A percentile compares a stretch with the other conserved stretches of the same genome.
These are phyloP conservation scores for Naganishia sp. DNA, from an alignment of 1,284 basidiomycete genomes.

Conservation along the genomic window DNA sequence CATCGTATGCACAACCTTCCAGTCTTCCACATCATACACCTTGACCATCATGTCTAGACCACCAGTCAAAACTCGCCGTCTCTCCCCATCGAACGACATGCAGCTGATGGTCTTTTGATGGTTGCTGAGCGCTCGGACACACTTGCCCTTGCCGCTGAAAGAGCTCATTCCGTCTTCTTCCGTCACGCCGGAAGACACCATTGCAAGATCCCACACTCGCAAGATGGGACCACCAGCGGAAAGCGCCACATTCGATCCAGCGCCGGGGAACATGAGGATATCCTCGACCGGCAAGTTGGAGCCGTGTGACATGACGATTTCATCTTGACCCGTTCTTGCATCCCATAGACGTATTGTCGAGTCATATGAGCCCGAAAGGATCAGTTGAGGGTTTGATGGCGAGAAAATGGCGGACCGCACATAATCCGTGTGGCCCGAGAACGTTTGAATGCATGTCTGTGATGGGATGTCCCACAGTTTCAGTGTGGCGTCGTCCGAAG, in stretches of 20 bases:
- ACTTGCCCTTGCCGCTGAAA: slow-evolving; percentile 61
- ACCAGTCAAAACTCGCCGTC: slow-evolving; percentile 75
- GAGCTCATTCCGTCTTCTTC: slow-evolving; percentile 11
- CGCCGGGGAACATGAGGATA: slow-evolving; percentile 88
- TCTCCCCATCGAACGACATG: slow-evolving; percentile 72
- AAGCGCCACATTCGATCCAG: slow-evolving; percentile 68
- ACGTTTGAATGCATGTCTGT: slow-evolving; percentile 74
- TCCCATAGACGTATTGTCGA: slow-evolving; percentile 88
- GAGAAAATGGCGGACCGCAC: slow-evolving; percentile 89
- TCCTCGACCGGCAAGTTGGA: slow-evolving; percentile 79
- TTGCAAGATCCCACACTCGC: slow-evolving; percentile 92
- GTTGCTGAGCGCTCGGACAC: slow-evolving; percentile 85
- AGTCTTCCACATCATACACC: slow-evolving; percentile 92
- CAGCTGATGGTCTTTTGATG: slow-evolving; percentile 98
- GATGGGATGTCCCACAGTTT: slow-evolving; percentile 95
- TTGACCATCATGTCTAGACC: slow-evolving; percentile 97
- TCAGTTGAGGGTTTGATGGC: slow-evolving; percentile 74
- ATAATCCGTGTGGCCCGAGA: slow-evolving; percentile 87
- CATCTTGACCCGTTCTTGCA: slow-evolving; percentile 72
- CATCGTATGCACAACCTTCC: slow-evolving; percentile 98
- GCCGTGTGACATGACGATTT: slow-evolving; percentile 74
- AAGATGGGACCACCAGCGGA: slow-evolving; percentile 90
- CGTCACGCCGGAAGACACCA: slow-evolving; percentile 58
- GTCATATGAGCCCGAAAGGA: slow-evolving; percentile 95
- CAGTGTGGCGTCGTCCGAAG: slow-evolving; percentile 93